Base-by-base conservation (phyloP, 768 basidiomycete species). In the Mycena epipterygia region DNA sequence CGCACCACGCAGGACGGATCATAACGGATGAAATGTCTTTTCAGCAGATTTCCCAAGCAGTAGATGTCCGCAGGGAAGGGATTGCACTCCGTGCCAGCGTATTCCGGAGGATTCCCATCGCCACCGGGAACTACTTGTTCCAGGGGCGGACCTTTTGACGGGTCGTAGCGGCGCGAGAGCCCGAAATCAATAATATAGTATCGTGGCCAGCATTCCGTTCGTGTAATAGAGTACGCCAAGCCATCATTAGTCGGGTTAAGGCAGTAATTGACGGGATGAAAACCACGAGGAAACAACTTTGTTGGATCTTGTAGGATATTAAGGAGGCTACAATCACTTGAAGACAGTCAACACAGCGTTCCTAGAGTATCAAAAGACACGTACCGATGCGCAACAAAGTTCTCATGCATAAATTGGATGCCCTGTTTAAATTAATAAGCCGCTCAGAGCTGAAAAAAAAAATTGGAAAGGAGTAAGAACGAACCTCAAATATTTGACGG, bases 51-150 rank as follows among this genome's bases (percentile, higher is more conserved):
- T 0, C 81, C 82, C 23, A 82, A 35, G 41, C 76, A 76, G 59
- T 79, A 81, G 32, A 81, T 71, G 44, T 83, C 82, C 1, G 77
- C 78, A 3, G 78, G 77, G 70, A 81, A 83, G 6, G 80, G 81
- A 60, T 83, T 76, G 64, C 70, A 76, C 21, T 72, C 59, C 6
- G 35, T 42, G 5, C 33, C 60, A 2, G 70, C 70, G 61, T 79
- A 80, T 64, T 83, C 82, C 1, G 82, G 82, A 0, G 80, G 79
- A 11, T 64, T 67, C 7, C 42, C 56, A 32, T 70, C 70, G n/a
- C 61, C 67, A 2, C 68, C 57, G 2, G 57, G 41, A 13, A 42
- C n/a, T 29, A 62, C 63, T 17, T 23, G 64, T 33, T 76, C 74
- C n/a, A 68, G 59, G 11, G 75, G 75, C 30, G 74, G 63, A 12